Conservation (phyloP, 225 moss, liverwort and hornwort species). For the Takakia lepidozioides region DNA sequence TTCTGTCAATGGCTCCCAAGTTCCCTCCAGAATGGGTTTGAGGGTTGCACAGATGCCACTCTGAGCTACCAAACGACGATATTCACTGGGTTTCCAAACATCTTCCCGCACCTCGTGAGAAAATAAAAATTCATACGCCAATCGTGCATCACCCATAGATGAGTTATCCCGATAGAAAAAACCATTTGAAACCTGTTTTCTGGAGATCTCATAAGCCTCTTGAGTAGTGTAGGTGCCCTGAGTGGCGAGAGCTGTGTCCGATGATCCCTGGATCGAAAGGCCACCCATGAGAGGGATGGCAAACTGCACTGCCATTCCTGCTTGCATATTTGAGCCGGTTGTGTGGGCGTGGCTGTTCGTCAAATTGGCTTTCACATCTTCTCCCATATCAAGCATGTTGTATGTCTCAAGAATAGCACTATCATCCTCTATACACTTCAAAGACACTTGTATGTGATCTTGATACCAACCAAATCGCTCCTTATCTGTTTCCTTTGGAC, state of each 20-base stretch:
- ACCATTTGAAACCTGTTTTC: not conserved
- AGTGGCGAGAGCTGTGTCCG: not conserved
- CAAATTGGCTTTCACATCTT: not conserved
- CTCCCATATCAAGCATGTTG: not conserved
- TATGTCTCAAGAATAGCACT: not conserved
- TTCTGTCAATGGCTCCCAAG: no score
- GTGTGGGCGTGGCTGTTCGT: not conserved
- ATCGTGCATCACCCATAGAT: conserved; percentile 4
- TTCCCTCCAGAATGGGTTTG: no score
- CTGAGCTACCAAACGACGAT: not conserved
- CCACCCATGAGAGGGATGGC: conserved; percentile 2
- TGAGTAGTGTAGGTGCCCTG: not conserved
- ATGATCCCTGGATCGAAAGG: not conserved
- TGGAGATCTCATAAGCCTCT: not conserved
- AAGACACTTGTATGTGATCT: conserved; percentile 3
- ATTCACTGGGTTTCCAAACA: not conserved
- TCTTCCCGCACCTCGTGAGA: conserved; percentile 2
- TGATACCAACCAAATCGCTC: conserved; percentile 13
- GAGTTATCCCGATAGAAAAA: conserved; percentile 3
- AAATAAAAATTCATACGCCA: conserved; percentile 3
- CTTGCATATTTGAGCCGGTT: not conserved
- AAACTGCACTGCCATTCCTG: not conserved
- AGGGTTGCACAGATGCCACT: conserved; percentile 2
- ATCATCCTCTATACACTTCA: conserved; percentile 3
- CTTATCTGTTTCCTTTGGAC: conserved; percentile 5